Evolutionary conservation across 768 basidiomycete genomes (phyloP).

Genomic region (Tylopilus plumbeoviolaceoides): DNA sequence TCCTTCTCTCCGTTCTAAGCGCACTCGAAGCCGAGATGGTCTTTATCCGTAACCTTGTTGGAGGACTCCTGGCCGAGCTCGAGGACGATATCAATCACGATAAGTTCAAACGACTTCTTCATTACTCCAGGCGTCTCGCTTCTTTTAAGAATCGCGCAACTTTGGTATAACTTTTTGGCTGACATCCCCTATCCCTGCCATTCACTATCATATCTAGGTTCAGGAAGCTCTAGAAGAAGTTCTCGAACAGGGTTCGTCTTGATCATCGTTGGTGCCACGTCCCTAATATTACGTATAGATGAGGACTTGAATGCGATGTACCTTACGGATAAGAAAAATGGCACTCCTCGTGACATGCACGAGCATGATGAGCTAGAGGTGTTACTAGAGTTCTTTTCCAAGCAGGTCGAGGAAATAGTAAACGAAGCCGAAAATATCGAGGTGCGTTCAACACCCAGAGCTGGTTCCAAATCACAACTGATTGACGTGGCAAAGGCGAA

Average conservation of each 20-base stretch:
- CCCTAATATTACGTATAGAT: constrained; percentile 44
- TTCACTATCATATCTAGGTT: constrained; percentile 46
- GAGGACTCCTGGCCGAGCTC: constrained; percentile 84
- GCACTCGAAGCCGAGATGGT: constrained; percentile 96
- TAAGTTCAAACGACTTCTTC: constrained; percentile 85
- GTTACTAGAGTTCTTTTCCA: constrained; percentile 89
- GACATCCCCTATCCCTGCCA: background rate
- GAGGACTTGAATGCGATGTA: constrained; percentile 97
- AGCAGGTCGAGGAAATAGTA: constrained; percentile 96
- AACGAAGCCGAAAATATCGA: constrained; percentile 88
- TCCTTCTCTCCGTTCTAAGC: constrained; percentile 85
- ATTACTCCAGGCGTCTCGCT: constrained; percentile 85
- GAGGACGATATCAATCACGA: constrained; percentile 96
- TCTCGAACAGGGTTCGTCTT: constrained; percentile 71
- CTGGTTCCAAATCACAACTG: background rate
- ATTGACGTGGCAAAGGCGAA: constrained; percentile 49
- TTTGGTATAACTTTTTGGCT: constrained; percentile 44
- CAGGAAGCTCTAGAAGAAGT: constrained; percentile 90
- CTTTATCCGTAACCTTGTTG: constrained; percentile 87
- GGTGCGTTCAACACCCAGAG: constrained; percentile 36
- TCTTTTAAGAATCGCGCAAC: constrained; percentile 91
- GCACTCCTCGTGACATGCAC: constrained; percentile 50
- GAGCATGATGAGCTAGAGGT: constrained; percentile 95
- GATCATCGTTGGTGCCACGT: background rate
- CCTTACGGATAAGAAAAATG: constrained; percentile 78